Base-by-base conservation (phyloP, 2,329 filamentous ascomycete species). In the Aureobasidium sp. region DNA sequence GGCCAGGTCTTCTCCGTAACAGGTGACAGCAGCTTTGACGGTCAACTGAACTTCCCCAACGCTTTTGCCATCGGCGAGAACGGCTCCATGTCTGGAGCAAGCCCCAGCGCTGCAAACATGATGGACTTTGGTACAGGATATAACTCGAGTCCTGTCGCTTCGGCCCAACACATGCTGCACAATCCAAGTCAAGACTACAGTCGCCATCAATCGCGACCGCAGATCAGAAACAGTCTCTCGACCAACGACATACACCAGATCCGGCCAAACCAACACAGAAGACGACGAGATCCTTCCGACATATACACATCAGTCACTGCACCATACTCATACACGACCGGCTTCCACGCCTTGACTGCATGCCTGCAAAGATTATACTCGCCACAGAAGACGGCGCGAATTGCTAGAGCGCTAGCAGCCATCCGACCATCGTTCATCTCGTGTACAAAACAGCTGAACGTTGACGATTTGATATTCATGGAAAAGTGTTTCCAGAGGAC, bases 401-500 rank as follows among this genome's bases (percentile, higher is more conserved):
- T 97, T 67, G 91, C 91, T 63, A 90, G 92, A 76, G 88, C 92
- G 0, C 82, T 99, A 58, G 88, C 90, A 7, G 91, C 89, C 48
- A 96, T 97, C 68, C 87, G 94, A 8, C 93, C 94, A 1, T 94
- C 91, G 0, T 94, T 99, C 72, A 93, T 97, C 65, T 87, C 91
- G 12, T 95, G 91, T 65, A 96, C 90, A 22, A 89, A 90, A 70
- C 91, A 90, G n/a, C 79, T 97, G 64, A 92, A 91, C 66, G 82
- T 87, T 20, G 88, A 94, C 69, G 94, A 99, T 74, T 80, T 97
- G 31, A 87, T 99, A 25, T 97, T 97, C 74, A 96, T 96, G 89
- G 94, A 99, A 74, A 96, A 96, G 76, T 95, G 90, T 70, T 91
- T 97, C 71, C 94, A 99, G 75, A 85, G 94, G 41, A 95, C 91